These are phyloP conservation scores for Cenococcum geophilum DNA, from an alignment of 495 filamentous ascomycete species.

Conservation along the genomic window DNA sequence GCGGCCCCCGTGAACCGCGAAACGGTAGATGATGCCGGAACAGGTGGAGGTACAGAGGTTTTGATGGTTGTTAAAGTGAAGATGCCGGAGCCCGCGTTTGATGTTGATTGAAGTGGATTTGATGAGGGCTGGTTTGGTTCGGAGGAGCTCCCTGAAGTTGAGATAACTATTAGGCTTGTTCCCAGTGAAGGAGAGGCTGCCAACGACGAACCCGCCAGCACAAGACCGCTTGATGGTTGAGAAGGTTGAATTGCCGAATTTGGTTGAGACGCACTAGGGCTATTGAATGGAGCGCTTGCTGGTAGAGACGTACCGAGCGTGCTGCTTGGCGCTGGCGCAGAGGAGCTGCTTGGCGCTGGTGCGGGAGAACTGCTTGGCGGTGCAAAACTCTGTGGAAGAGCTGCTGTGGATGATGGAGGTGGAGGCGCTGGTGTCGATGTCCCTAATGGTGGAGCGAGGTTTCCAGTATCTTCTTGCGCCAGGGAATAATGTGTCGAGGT, in stretches of 20 bases:
- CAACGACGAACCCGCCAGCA: neutral
- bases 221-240: neutral
- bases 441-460: no score
- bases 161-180: constrained; percentile 1
- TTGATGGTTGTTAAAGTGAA: constrained; percentile 7
- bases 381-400: no score
- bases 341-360: neutral
- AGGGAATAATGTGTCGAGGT: neutral
- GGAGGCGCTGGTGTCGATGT: neutral
- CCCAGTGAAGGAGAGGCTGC: neutral
- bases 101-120: no score
- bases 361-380: neutral
- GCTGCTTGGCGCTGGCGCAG: neutral
- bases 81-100: neutral
- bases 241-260: neutral
- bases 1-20: constrained; percentile 9
- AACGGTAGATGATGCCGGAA: neutral
- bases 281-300: neutral
- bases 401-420: neutral
- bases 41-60: constrained; percentile 5
- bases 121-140: no score
- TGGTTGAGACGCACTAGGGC: neutral
- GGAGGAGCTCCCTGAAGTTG: neutral
- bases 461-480: no score
- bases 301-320: neutral